phyloP scores from a whole-genome alignment of 2,329 filamentous ascomycete species.

The Stagonosporopsis tanaceti region DNA sequence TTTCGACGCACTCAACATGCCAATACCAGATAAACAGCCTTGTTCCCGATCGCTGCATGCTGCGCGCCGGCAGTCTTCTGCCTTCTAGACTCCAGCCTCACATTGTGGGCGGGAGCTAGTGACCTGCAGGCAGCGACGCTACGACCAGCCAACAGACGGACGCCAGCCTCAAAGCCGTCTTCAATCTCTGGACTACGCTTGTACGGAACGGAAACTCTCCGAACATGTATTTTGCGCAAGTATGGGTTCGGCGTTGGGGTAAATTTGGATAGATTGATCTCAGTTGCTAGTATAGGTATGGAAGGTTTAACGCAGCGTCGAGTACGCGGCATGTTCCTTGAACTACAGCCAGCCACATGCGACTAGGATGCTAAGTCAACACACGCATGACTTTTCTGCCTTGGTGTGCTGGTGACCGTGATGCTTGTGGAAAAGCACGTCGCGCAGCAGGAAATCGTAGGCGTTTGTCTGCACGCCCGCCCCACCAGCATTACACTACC shows the following conservation, averaged over 20 bases:
- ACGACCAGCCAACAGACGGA: constrained; percentile 16
- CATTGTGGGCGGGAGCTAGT: constrained; percentile 23
- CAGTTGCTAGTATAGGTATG: constrained; percentile 6
- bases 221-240: neutral
- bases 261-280: constrained; percentile 3
- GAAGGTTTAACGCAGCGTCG: neutral
- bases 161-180: constrained; percentile 7
- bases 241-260: neutral
- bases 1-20: neutral
- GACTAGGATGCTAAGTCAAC: constrained; percentile 3
- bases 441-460: constrained; percentile 1
- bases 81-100: constrained; percentile 22
- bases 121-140: constrained; percentile 22
- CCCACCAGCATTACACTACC: constrained; percentile 25
- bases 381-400: constrained; percentile 7
- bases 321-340: constrained; percentile 6
- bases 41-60: neutral
- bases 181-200: constrained; percentile 3
- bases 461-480: constrained; percentile 1
- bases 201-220: neutral
- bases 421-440: constrained; percentile 3
- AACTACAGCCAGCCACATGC: constrained; percentile 18
- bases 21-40: neutral
- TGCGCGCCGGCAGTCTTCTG: neutral
- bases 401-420: constrained; percentile 1